phyloP scores from a whole-genome alignment of 495 filamentous ascomycete species.

The Hypoxylon fuscum region DNA sequence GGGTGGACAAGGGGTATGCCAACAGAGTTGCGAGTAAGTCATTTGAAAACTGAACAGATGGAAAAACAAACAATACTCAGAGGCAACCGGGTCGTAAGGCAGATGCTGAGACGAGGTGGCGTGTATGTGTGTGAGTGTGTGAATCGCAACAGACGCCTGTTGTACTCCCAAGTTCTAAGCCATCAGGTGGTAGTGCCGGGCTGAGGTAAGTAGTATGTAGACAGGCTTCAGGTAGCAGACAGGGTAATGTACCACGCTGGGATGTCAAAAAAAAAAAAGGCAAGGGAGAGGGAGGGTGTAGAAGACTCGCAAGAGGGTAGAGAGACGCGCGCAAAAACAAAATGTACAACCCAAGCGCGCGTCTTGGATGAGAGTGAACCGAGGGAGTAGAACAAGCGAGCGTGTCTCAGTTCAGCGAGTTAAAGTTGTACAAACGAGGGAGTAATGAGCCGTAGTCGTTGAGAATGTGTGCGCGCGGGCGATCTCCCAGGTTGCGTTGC shows the following conservation, averaged over 20 bases:
- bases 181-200: constrained; percentile 40
- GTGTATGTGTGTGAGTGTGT: constrained; percentile 13
- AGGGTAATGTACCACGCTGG: constrained; percentile 36
- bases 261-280: constrained; percentile 32
- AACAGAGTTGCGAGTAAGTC: constrained; percentile 48
- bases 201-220: too few relatives aligned
- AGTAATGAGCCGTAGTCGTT: constrained; percentile 41
- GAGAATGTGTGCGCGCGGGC: constrained; percentile 33
- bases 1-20: constrained; percentile 44
- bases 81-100: constrained; percentile 29
- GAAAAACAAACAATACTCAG: constrained; percentile 23
- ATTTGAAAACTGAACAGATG: constrained; percentile 49
- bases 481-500: constrained; percentile 44
- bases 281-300: constrained; percentile 39
- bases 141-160: constrained; percentile 38
- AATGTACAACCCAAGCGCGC: constrained; percentile 42
- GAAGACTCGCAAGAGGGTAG: constrained; percentile 39
- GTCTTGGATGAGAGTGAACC: constrained; percentile 38
- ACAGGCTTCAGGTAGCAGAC: constrained; percentile 40
- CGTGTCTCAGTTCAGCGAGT: constrained; percentile 41
- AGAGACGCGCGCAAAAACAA: constrained; percentile 47
- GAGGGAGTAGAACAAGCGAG: constrained; percentile 42
- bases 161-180: constrained; percentile 42
- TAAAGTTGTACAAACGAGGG: constrained; percentile 40
- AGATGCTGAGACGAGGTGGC: constrained; percentile 37